Evolutionary conservation across 257 asterid species (phyloP), one percentile per base, ranked within the genome.

Genomic region (Solanum rostratum): DNA sequence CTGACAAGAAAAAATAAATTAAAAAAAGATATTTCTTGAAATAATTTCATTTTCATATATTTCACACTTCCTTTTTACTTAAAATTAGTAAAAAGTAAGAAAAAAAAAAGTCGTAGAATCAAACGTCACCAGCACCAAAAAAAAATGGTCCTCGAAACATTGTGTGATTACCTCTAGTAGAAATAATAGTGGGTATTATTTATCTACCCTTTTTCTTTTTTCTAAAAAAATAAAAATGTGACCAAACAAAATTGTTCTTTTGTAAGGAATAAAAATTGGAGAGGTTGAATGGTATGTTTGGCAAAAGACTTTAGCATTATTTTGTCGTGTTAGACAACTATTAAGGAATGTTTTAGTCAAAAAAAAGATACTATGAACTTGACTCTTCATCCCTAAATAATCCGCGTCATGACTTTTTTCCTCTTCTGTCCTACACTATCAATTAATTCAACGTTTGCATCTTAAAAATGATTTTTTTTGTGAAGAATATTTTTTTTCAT

Each of bases 271-370:
- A 49, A 15, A 29, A 76, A 76, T 76, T 24, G 43, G 62, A 74
- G 43, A 24, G 49, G 80, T 16, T 76, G 8, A 76, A 49, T 49
- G 82, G 82, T 45, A 76, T 76, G 45, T 49, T 76, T 16, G 16
- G 62, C 22, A 50, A 10, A 76, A 49, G 45, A 49, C 18, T 76
- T 76, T 50, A 4, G 63, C 43, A 10, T 76, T 49, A 57, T 50
- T 66, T 70, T 70, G 53, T 69, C 83, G 85, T 43, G 11, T 70
- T 82, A 57, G 69, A 59, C 24, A 65, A 27, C 62, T 43, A 79
- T 68, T 79, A 22, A 85, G 83, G 85, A 83, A 87, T 85, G 86
- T 79, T 80, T 79, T 85, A 24, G 79, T 85, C 87, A 45, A 79
- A 41, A 27, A 24, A 18, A 55, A 82, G 69, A 78, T 68, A 10